Evolutionary conservation across 1,284 basidiomycete species (phyloP).

Genomic region (Flammula alnicola): DNA sequence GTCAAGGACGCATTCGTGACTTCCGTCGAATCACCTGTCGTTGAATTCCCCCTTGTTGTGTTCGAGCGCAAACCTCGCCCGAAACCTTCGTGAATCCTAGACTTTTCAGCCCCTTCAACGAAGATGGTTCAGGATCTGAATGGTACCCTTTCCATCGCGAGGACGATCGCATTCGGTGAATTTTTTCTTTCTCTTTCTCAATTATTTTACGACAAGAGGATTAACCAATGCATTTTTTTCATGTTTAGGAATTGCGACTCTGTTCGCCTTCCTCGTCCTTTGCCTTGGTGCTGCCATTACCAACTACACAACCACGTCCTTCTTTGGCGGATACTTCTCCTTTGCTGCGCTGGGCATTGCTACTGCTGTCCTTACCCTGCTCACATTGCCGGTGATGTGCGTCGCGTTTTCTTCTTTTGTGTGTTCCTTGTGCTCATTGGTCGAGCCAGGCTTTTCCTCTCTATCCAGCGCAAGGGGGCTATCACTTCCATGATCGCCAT

Average conservation of each 20-base stretch:
- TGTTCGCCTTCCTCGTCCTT: slow-evolving; percentile 33
- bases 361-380: slow-evolving; percentile 43
- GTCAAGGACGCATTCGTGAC: too few species aligned
- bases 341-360: slow-evolving; percentile 51
- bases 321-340: slow-evolving; percentile 27
- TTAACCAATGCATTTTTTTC: background rate
- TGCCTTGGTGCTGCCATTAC: slow-evolving; percentile 34
- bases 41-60: too few species aligned
- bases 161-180: slow-evolving; percentile 5
- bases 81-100: too few species aligned
- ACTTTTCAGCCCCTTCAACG: too few species aligned
- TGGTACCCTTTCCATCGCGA: background rate
- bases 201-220: background rate
- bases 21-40: too few species aligned
- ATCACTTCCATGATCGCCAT: slow-evolving; percentile 48
- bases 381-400: slow-evolving; percentile 53
- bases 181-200: background rate
- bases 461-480: slow-evolving; percentile 44
- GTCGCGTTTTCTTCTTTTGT: slow-evolving; percentile 19
- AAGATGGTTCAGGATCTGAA: slow-evolving; percentile 13
- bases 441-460: slow-evolving; percentile 41
- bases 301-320: slow-evolving; percentile 21
- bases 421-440: background rate
- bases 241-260: slow-evolving; percentile 22
- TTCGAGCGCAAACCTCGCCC: too few species aligned